A percentile compares a stretch with the other conserved stretches of the same genome.
These are phyloP conservation scores for Podosphaera fusca DNA, from an alignment of 2,329 filamentous ascomycete species.

Conservation along the genomic window DNA sequence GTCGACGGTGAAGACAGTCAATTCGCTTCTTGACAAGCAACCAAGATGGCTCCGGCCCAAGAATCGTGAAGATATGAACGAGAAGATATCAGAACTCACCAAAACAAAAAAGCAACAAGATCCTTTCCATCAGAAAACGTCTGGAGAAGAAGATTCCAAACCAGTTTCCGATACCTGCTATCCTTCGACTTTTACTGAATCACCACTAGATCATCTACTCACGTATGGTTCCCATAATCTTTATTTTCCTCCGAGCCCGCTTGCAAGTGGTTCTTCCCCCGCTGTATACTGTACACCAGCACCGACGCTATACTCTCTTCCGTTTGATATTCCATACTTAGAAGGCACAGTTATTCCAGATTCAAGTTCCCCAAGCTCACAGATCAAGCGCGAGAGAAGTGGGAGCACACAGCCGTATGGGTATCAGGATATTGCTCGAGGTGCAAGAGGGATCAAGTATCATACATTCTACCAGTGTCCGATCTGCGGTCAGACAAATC, in stretches of 20 bases:
- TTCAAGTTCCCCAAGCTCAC: neutral
- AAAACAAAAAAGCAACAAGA: conserved; percentile 19
- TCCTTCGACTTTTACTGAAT: conserved; percentile 1
- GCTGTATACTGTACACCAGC: neutral
- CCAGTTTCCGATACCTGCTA: neutral
- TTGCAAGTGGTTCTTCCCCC: neutral
- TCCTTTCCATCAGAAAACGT: neutral
- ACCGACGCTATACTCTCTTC: neutral
- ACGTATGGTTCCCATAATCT: neutral
- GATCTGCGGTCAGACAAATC: conserved; percentile 7
- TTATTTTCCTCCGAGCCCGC: neutral
- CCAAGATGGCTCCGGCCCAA: conserved; percentile 32
- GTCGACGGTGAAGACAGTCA: conserved; percentile 34
- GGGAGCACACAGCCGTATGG: conserved; percentile 3
- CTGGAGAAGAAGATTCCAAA: neutral
- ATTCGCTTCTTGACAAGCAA: conserved; percentile 32
- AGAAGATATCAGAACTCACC: conserved; percentile 24
- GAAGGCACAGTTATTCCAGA: neutral
- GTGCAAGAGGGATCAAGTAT: conserved; percentile 6
- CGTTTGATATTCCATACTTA: conserved; percentile 1
- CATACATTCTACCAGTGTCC: conserved; percentile 7
- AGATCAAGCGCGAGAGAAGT: neutral
- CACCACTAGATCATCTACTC: conserved; percentile 2
- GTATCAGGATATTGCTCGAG: conserved; percentile 7
- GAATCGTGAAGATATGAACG: conserved; percentile 26